Base-by-base conservation (phyloP, 2,329 filamentous ascomycete genomes). In the Fusarium multiceps region DNA sequence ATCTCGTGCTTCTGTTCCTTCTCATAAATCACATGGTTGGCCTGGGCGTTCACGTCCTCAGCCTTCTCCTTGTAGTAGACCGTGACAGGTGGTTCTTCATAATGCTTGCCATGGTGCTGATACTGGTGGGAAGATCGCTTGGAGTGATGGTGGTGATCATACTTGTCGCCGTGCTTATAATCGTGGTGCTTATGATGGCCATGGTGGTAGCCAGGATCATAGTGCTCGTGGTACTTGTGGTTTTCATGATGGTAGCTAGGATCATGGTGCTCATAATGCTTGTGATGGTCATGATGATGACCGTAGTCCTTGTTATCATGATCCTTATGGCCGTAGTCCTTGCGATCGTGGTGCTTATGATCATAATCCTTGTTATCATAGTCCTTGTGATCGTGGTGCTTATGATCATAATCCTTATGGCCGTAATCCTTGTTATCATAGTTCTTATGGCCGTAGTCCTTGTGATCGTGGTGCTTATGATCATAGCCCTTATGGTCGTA, bases 181-280 rank as follows among this genome's bases (percentile, higher is more conserved):
- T 54, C 47, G 8, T 69, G 49, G n/a, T 68, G 20, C 34, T 60
- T 41, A 14, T 43, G 32, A n/a, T 68, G 48, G 5, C 46, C 55
- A 25, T 63, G 28, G 11, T 41, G 30, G 27, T 61, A 46, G 6
- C 55, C 34, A 25, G 61, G 48, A 21, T 62, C 51, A 16, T 45
- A 9, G 14, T 54, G 20, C 20, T 43, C 27, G 6, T 45, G 23
- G 20, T 46, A 16, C 51, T 55, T 45, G 40, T 55, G 30, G 12
- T 68, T 6, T 8, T 47, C 45, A 13, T 47, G 20, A 13, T 47
- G 45, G 18, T 47, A 47, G 18, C 25, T 47, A 16, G 45, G 45
- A 21, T 48, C 46, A 6, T 49, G n/a, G 14, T 49, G 47, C 20
- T 34, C 28, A 12, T 49, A 27, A 8, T 46, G 6, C 23, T 46